These are phyloP conservation scores for Ogataea wickerhamii DNA, from an alignment of 805 yeast species.

Conservation along the genomic window DNA sequence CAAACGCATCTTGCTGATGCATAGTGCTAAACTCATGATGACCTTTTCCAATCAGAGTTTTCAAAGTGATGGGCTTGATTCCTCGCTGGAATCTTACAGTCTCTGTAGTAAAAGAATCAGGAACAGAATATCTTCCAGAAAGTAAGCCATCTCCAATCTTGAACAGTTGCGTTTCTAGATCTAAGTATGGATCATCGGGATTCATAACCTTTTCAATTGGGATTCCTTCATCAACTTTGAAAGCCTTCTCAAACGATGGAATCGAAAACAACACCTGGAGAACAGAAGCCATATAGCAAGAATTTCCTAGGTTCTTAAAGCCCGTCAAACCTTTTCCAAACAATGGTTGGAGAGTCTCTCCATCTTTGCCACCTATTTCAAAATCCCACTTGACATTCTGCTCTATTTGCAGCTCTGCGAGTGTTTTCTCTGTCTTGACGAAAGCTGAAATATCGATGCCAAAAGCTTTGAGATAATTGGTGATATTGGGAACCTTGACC, in stretches of 20 bases:
- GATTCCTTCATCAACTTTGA: constrained; percentile 32
- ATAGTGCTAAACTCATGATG: constrained; percentile 82
- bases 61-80: constrained; percentile 71
- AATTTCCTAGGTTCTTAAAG: constrained; percentile 83
- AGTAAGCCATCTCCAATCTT: constrained; percentile 77
- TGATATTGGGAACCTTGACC: constrained; percentile 63
- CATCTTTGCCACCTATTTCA: constrained; percentile 67
- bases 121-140: constrained; percentile 69
- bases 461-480: constrained; percentile 47
- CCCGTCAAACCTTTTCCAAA: constrained; percentile 83
- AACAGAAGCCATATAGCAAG: constrained; percentile 85
- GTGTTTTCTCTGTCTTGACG: constrained; percentile 78
- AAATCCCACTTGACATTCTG: constrained; percentile 95
- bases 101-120: constrained; percentile 42
- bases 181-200: constrained; percentile 53
- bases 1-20: constrained; percentile 94
- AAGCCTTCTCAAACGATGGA: constrained; percentile 38
- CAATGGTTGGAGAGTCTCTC: constrained; percentile 59
- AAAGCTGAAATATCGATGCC: constrained; percentile 60
- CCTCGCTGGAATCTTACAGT: constrained; percentile 64
- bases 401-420: constrained; percentile 87
- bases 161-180: constrained; percentile 68
- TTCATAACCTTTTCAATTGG: constrained; percentile 32
- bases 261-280: constrained; percentile 64
- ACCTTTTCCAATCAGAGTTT: constrained; percentile 67